A percentile compares a stretch with the other conserved stretches of the same genome.
Conservation (phyloP, 2,329 filamentous ascomycete species). For the Colletotrichum sp. region DNA sequence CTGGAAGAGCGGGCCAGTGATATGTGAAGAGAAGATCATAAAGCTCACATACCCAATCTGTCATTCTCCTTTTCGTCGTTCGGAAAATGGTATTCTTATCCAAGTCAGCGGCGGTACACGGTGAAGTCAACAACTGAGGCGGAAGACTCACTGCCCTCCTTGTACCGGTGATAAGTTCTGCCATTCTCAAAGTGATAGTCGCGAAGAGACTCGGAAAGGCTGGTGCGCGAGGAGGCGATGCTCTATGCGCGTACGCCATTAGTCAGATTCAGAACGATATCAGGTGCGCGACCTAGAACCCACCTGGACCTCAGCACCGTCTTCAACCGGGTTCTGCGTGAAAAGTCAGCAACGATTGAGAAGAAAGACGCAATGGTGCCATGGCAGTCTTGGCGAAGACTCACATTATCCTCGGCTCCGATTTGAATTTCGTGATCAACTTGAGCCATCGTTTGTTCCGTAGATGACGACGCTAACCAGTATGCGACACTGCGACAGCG, state of each 20-base stretch:
- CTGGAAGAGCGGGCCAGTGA: neutral
- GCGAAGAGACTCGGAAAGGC: constrained; percentile 34
- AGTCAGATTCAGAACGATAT: neutral
- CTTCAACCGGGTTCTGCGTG: neutral
- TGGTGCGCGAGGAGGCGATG: constrained; percentile 27
- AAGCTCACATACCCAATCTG: neutral
- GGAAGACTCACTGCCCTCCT: neutral
- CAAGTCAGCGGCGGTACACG: neutral
- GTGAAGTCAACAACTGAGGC: neutral
- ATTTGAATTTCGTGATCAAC: neutral
- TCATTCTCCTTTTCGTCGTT: constrained; percentile 18
- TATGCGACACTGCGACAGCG: neutral
- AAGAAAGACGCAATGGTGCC: neutral
- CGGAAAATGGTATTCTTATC: constrained; percentile 11
- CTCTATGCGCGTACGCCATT: neutral
- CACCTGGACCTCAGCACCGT: neutral
- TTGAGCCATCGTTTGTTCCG: neutral
- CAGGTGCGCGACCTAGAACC: neutral
- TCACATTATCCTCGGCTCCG: neutral
- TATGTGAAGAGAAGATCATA: accelerated
- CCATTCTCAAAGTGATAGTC: constrained; percentile 7
- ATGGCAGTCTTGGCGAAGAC: neutral
- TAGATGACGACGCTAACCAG: neutral
- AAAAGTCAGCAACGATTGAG: neutral
- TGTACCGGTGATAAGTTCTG: constrained; percentile 24